phyloP scores from a whole-genome alignment of 257 asterid genomes.

The Orobanche coerulescens region DNA sequence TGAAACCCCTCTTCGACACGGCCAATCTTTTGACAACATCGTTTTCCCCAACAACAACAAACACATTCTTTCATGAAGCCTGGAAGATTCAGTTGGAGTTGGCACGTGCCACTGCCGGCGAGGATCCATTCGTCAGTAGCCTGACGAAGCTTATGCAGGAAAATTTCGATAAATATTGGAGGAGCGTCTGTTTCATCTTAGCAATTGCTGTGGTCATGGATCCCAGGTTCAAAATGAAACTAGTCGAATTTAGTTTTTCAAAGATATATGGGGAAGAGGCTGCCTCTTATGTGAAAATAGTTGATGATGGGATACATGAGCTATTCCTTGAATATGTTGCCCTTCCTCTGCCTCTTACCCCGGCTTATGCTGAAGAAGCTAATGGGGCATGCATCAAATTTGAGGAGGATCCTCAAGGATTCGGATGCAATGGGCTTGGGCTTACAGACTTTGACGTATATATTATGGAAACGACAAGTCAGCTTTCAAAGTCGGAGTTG shows the following conservation, averaged over 20 bases:
- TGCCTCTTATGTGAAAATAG: constrained; percentile 45
- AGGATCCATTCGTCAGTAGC: constrained; percentile 50
- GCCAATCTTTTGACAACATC: constrained; percentile 54
- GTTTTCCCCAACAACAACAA: constrained; percentile 65
- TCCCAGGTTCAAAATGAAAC: constrained; percentile 92
- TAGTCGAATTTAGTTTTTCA: constrained; percentile 78
- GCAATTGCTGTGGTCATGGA: constrained; percentile 94
- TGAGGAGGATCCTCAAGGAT: constrained; percentile 45
- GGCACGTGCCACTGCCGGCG: constrained; percentile 60
- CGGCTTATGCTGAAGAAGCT: constrained; percentile 44
- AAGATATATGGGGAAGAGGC: constrained; percentile 76
- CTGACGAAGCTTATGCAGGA: constrained; percentile 70
- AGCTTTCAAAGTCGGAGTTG: constrained; percentile 63
- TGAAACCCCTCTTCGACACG: constrained; percentile 72
- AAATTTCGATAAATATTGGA: constrained; percentile 78
- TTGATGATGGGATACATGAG: constrained; percentile 85
- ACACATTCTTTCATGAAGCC: constrained; percentile 84
- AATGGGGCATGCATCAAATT: constrained; percentile 35
- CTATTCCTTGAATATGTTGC: constrained; percentile 68
- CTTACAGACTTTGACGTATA: constrained; percentile 71
- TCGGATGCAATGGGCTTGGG: constrained; percentile 47
- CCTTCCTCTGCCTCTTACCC: constrained; percentile 57
- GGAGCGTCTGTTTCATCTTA: constrained; percentile 59
- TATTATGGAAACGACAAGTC: constrained; percentile 75
- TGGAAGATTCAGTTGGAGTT: constrained; percentile 93